Base-by-base conservation (phyloP, 768 basidiomycete genomes). In the Lactarius tabidus region DNA sequence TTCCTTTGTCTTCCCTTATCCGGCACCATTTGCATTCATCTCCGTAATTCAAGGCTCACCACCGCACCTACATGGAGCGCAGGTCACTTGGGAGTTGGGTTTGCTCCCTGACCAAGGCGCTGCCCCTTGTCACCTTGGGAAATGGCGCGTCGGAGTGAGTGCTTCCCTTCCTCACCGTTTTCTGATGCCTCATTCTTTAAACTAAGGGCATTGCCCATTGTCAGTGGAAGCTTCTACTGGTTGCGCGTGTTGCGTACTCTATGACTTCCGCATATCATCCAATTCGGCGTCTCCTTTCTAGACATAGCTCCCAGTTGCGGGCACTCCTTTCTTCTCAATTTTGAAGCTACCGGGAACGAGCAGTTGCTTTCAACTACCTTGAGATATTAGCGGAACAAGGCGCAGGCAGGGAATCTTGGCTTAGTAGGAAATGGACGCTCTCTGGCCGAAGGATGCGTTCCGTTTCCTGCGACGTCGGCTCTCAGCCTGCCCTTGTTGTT, bases 361-460 rank as follows among this genome's bases (percentile, higher is more conserved):
- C n/a, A 8, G 0, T 7, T 57, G 7, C 10, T 17, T 29, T 8
- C 10, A 39, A 17, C 6, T 6, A 2, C 18, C 36, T 38, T 5
- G 26, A 41, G 17, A 23, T 18, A 20, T n/a, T 29, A 28, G 38
- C 7, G n/a, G 18, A 12, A 31, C 28, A 7, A 29, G 39, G 29
- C 9, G 29, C 9, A 8, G 41, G 39, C 14, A 10, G 3, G 39
- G 45, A 8, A 17, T 8, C 28, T 53, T 31, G 28, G 39, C 57
- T 33, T 23, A n/a, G 28, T 31, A 15, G 41, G 41, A 59, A 8
- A 29, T 45, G 57, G 57, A 33, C 28, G 41, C 57, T 59, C 57
- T 45, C 57, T 14, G 57, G 57, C 57, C 41, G 57, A 59, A 43
- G 31, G 43, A 59, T 17, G 31, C 31, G 58, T 48, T 59, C 31